Conservation (phyloP, 306 rosid genomes). For the Fagus crenata region DNA sequence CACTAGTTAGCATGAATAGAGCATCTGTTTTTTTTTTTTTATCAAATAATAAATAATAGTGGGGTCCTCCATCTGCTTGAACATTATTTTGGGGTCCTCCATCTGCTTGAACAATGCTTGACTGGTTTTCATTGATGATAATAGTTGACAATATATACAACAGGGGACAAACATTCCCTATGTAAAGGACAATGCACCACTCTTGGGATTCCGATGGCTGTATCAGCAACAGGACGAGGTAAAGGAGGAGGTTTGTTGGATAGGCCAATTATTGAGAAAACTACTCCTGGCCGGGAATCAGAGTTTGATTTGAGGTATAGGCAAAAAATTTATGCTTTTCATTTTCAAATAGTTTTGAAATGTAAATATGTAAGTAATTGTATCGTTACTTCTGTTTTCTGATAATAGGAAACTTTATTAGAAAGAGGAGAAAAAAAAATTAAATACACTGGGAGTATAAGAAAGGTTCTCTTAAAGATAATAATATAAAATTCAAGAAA, state of each 20-base stretch:
- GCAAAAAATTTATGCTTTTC: conserved; percentile 10
- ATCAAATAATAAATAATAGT: too few species aligned
- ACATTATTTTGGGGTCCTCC: too few species aligned
- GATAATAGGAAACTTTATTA: too few species aligned
- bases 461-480: too few species aligned
- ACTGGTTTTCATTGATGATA: conserved; percentile 14
- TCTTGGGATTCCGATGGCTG: conserved; percentile 49
- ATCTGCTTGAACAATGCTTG: background rate
- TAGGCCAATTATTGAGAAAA: conserved; percentile 59
- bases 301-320: conserved; percentile 65
- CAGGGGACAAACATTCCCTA: conserved; percentile 59
- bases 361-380: too few species aligned
- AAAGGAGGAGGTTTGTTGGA: conserved; percentile 69
- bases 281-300: conserved; percentile 63
- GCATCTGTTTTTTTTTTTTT: too few species aligned
- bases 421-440: too few species aligned
- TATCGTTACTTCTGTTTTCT: too few species aligned
- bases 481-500: too few species aligned
- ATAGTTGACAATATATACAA: conserved; percentile 16
- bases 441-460: too few species aligned
- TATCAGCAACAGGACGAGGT: conserved; percentile 43
- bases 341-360: conserved; percentile 7
- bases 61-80: too few species aligned
- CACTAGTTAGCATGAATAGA: too few species aligned
- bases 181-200: conserved; percentile 57